A percentile compares a stretch with the other conserved stretches of the same genome.
phyloP scores from a whole-genome alignment of 257 asterid species.

The Nicotiana benthamiana region DNA sequence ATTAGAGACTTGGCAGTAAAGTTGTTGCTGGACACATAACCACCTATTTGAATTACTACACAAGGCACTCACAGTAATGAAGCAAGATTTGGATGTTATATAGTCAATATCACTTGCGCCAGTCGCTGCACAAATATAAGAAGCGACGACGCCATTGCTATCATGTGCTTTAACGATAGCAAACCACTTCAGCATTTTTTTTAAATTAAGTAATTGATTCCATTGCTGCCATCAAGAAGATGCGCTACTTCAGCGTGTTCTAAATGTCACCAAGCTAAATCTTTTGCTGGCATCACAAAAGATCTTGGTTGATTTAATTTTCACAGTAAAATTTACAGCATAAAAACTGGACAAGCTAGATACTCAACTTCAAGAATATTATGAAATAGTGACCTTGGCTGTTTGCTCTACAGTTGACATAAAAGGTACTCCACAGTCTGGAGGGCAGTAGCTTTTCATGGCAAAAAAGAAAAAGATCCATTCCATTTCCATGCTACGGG shows the following conservation, averaged over 20 bases:
- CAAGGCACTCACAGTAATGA: neutral
- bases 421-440: neutral
- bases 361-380: neutral
- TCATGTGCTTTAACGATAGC: neutral
- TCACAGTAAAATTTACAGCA: neutral
- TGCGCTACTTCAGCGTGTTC: neutral
- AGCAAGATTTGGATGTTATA: neutral
- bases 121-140: neutral
- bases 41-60: neutral
- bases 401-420: neutral
- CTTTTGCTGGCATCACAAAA: neutral
- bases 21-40: neutral
- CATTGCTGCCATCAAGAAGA: too few species aligned
- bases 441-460: neutral
- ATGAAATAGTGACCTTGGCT: neutral
- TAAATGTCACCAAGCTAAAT: neutral
- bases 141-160: neutral
- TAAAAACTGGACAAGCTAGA: neutral
- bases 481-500: neutral
- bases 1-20: neutral
- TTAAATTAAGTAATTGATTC: too few species aligned
- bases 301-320: neutral
- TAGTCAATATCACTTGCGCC: neutral
- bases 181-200: neutral
- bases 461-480: neutral